Evolutionary conservation across 352 stramenopile species (phyloP), one percentile per base, ranked within the genome.

Genomic region (Phytophthora megakarya): DNA sequence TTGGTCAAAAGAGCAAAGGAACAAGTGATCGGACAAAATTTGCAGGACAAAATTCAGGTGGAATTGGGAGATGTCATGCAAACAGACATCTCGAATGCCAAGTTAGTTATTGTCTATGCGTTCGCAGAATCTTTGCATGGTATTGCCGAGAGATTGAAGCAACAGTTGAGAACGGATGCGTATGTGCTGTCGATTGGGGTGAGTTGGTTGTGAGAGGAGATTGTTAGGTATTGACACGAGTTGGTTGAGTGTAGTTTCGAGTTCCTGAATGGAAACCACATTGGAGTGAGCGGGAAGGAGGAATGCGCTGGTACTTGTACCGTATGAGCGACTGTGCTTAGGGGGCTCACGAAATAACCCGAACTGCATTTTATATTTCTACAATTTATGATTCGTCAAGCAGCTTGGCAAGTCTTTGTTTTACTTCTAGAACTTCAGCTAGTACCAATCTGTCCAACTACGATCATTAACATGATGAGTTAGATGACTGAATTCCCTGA

Each of bases 41-140:
- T 95, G 5, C 21, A 73, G 15, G 44, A 73, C 28, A 68, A 61
- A 15, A 88, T 96, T 61, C 21, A 55, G 0, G 67, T 94, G n/a
- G 19, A 78, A 4, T 40, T 81, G 10, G 74, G 65, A 30, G 85
- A 93, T 49, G 81, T 96, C 64, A 66, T 93, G 69, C 30, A 57
- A 21, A 56, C 69, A 7, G 65, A 85, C 42, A 80, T 94, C 42
- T 76, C 67, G 10, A 30, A 42, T 16, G 86, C 84, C 12, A 66
- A 69, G 13, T 38, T 96, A 18, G 87, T 94, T 28, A 90, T 96
- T 61, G 81, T 94, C 12, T 96, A 96, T 58, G 87, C 87, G 10
- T 96, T 94, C 42, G 80, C 80, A 16, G 81, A 92, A 68, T 88
- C 85, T n/a, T 59, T 96, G 19, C 47, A 64, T 16, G 72, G 76